Conservation (phyloP, 306 rosid genomes). For the Geum urbanum region DNA sequence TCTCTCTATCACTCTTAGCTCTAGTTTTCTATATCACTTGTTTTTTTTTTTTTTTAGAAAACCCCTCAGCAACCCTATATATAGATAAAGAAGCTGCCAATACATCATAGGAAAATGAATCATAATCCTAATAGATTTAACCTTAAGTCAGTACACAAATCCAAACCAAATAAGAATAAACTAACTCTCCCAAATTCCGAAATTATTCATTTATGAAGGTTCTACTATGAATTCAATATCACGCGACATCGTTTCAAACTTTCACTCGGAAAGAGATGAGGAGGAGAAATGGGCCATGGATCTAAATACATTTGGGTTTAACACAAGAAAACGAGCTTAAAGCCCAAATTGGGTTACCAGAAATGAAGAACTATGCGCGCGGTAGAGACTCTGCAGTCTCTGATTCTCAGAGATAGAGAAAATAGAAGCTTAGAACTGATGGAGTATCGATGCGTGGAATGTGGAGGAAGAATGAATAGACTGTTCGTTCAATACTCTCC, state of each 20-base stretch:
- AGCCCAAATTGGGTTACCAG: conserved; percentile 2
- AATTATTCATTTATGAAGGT: no score
- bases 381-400: background rate
- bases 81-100: no score
- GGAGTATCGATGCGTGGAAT: conserved; percentile 65
- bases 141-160: no score
- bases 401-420: background rate
- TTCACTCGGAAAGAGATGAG: background rate
- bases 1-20: no score
- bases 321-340: background rate
- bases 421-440: conserved; percentile 18
- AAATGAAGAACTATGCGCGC: background rate
- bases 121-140: no score
- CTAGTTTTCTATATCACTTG: no score
- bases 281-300: background rate
- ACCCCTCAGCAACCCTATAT: no score
- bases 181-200: no score
- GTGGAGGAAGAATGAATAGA: conserved; percentile 48
- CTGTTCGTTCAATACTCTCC: conserved; percentile 82
- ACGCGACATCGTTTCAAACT: background rate
- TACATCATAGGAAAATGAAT: no score
- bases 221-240: no score
- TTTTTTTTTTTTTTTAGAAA: no score
- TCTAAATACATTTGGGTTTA: background rate
- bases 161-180: no score